A percentile compares a stretch with the other conserved stretches of the same genome.
These are phyloP conservation scores for Beta lomatogona DNA, from an alignment of 179 eudicot species.

Conservation along the genomic window DNA sequence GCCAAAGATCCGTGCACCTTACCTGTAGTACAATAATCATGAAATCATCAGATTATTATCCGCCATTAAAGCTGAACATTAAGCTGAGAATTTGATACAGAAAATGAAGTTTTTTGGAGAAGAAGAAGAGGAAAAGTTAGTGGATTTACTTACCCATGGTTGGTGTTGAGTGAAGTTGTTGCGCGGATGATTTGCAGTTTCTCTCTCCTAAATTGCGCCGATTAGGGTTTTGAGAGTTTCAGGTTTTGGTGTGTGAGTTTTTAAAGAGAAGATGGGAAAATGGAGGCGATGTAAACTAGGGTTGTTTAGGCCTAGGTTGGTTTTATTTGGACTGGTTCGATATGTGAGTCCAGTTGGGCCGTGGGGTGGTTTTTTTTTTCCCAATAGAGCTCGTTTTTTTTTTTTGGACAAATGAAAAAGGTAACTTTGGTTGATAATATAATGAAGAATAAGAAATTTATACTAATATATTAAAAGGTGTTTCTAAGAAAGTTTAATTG, in stretches of 20 bases:
- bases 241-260: neutral
- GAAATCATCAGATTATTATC: neutral
- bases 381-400: no score
- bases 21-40: conserved; percentile 31
- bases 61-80: neutral
- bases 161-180: neutral
- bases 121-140: neutral
- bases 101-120: neutral
- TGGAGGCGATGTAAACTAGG: neutral
- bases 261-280: neutral
- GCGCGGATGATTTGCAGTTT: neutral
- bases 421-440: no score
- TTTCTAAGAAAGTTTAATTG: no score
- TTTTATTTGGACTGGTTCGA: no score
- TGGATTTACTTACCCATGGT: neutral
- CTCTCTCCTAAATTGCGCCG: neutral
- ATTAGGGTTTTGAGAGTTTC: conserved; percentile 21
- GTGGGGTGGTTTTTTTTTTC: no score
- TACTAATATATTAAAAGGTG: no score
- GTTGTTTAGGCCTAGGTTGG: no score
- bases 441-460: no score
- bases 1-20: conserved; percentile 93
- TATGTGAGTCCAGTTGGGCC: no score
- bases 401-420: no score
- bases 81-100: neutral